Base-by-base conservation (phyloP, 2,329 filamentous ascomycete genomes). In the Ilyonectria mors-panacis region DNA sequence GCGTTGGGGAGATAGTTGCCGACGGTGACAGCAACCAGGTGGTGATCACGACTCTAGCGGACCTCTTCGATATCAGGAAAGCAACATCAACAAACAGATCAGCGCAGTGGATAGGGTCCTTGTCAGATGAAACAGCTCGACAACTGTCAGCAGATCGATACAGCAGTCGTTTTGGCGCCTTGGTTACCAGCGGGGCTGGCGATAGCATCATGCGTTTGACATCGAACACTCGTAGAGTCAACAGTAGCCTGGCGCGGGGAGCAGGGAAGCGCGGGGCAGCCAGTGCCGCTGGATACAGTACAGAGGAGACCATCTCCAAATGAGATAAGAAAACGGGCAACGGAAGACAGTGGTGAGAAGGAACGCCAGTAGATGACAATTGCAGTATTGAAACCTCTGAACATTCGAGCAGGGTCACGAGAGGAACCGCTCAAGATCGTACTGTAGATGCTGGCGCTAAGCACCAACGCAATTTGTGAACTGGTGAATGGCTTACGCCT, bases 31-130 rank as follows among this genome's bases (percentile, higher is more conserved):
- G 79, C 68, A 78, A 82, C 73, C 79, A 82, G 74, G 75, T 83
- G 33, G 78, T 84, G 63, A 75, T 84, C 63, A 82, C 76, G 63
- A 83, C 81, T 66, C 69, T 81, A 65, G 80, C 80, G 44, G 81
- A 82, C 76, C 73, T 83, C 58, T 83, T 84, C 63, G 75, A 82
- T 68, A 73, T 83, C 58, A 78, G 73, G 65, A 82, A 80, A 72
- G 80, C 77, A 39, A 55, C 72, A 59, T 78, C 80, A 6, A 79
- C 70, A 65, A 74, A 67, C 30, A 77, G 75, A 28, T 81, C 80
- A 51, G 75, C 76, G 42, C 78, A 82, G 63, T 66, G 81, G 55
- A 70, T 83, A 63, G 79, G 81, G 23, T 82, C 78, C 62, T 80
- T 82, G 73, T 68, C 70, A 21, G 74, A 76, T 48, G 77, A 70